A percentile compares a stretch with the other conserved stretches of the same genome.
Evolutionary conservation across 768 basidiomycete species (phyloP).

Genomic region (Boletus rubescentipes): DNA sequence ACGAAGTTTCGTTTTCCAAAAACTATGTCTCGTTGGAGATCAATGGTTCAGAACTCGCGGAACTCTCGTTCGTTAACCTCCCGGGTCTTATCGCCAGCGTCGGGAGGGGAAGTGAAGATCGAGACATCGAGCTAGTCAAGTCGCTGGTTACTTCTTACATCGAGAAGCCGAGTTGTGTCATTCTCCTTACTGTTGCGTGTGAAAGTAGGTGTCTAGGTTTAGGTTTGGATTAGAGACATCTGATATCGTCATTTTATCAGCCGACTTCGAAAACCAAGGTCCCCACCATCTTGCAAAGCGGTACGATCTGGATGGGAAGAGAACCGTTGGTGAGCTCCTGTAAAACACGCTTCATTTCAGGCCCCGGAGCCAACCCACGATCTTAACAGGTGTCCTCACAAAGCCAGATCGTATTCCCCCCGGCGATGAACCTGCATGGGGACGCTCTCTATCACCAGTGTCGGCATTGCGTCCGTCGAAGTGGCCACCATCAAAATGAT

Average conservation of each 20-base stretch:
- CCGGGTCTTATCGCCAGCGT: slow-evolving; percentile 65
- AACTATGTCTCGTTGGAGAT: too few relatives aligned
- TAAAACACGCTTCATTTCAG: slow-evolving; percentile 41
- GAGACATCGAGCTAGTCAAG: slow-evolving; percentile 63
- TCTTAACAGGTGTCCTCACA: slow-evolving; percentile 43
- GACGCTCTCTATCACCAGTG: too few relatives aligned
- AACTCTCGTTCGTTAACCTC: slow-evolving; percentile 64
- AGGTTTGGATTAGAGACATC: slow-evolving; percentile 30
- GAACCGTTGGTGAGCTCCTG: slow-evolving; percentile 64
- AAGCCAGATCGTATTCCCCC: slow-evolving; percentile 61
- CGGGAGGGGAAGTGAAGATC: slow-evolving; percentile 44
- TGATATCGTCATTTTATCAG: slow-evolving; percentile 47
- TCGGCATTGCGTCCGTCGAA: too few relatives aligned
- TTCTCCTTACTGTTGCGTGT: slow-evolving; percentile 61
- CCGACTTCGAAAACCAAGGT: slow-evolving; percentile 79
- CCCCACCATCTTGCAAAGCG: slow-evolving; percentile 64
- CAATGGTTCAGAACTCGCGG: slow-evolving; percentile 56
- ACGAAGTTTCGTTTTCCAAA: slow-evolving; percentile 47
- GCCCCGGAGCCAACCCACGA: neutral
- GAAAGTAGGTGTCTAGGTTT: slow-evolving; percentile 20
- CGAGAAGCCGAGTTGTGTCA: slow-evolving; percentile 63
- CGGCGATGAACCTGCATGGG: slow-evolving; percentile 43
- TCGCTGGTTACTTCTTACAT: slow-evolving; percentile 60
- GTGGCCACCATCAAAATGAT: too few relatives aligned
- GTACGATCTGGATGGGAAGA: slow-evolving; percentile 58